These are phyloP conservation scores for Abrus precatorius DNA, from an alignment of 306 rosid genomes.

Conservation along the genomic window DNA sequence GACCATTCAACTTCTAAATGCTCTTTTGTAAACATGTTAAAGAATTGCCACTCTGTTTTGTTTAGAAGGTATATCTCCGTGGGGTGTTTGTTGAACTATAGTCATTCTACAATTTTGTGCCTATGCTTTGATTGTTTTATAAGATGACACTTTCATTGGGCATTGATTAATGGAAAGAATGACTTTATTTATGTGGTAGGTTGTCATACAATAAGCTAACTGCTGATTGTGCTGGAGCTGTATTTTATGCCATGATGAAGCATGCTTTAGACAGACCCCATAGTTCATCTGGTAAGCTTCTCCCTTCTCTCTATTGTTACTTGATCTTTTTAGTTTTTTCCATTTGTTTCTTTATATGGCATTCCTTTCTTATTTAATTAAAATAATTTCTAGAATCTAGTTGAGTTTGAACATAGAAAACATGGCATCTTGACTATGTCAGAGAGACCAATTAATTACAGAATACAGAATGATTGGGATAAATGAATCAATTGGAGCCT, in stretches of 20 bases:
- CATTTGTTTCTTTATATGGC: constrained; percentile 16
- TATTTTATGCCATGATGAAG: constrained; percentile 88
- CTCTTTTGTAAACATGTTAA: constrained; percentile 33
- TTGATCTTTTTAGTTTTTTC: not conserved
- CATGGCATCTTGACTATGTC: constrained; percentile 1
- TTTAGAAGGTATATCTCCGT: constrained; percentile 12
- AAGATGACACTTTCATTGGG: constrained; percentile 32
- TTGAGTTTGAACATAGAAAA: constrained; percentile 31
- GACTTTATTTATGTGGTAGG: constrained; percentile 59
- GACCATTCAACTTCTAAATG: not conserved
- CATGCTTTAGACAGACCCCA: constrained; percentile 68
- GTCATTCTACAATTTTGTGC: constrained; percentile 29
- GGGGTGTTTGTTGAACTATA: not conserved
- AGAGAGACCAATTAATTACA: not conserved
- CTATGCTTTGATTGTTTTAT: constrained; percentile 33
- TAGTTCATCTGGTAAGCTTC: constrained; percentile 72
- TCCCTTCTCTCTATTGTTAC: constrained; percentile 25
- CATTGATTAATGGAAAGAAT: constrained; percentile 22
- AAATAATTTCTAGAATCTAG: not conserved
- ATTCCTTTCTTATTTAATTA: constrained; percentile 26
- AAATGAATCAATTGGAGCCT: constrained; percentile 26
- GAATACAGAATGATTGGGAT: not conserved
- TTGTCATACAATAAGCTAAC: constrained; percentile 81
- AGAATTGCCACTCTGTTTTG: constrained; percentile 22
- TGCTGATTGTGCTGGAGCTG: constrained; percentile 94